Conservation (phyloP, 179 eudicot species). For the Beta lomatogona region DNA sequence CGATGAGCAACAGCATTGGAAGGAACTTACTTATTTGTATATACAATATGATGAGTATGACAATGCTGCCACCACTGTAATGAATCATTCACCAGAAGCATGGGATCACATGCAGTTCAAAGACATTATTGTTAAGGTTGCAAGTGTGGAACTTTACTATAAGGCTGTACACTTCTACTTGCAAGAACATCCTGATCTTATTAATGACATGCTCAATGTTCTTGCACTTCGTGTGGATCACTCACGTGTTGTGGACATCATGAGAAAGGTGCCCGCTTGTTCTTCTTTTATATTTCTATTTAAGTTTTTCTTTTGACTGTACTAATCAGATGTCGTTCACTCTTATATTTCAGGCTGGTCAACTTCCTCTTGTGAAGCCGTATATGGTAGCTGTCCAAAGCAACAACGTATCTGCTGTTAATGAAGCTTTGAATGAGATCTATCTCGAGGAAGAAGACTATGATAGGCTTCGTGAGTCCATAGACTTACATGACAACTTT, state of each 20-base stretch:
- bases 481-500: conserved; percentile 53
- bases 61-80: conserved; percentile 59
- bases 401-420: conserved; percentile 51
- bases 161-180: conserved; percentile 60
- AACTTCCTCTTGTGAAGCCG: conserved; percentile 54
- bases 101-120: conserved; percentile 68
- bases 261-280: conserved; percentile 45
- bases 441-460: conserved; percentile 58
- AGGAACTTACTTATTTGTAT: conserved; percentile 52
- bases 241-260: conserved; percentile 56
- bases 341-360: conserved; percentile 42
- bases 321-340: conserved; percentile 2
- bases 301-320: not conserved
- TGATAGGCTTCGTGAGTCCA: conserved; percentile 54
- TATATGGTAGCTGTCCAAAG: conserved; percentile 60
- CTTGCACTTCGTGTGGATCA: conserved; percentile 58
- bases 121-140: conserved; percentile 54
- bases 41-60: conserved; percentile 58
- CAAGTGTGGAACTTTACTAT: conserved; percentile 57
- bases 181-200: conserved; percentile 56
- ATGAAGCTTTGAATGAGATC: conserved; percentile 53
- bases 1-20: conserved; percentile 60
- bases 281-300: not conserved
- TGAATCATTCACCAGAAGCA: conserved; percentile 63
- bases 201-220: conserved; percentile 54